These are phyloP conservation scores for Tranzscheliella williamsii DNA, from an alignment of 1,284 basidiomycete species.

Conservation along the genomic window DNA sequence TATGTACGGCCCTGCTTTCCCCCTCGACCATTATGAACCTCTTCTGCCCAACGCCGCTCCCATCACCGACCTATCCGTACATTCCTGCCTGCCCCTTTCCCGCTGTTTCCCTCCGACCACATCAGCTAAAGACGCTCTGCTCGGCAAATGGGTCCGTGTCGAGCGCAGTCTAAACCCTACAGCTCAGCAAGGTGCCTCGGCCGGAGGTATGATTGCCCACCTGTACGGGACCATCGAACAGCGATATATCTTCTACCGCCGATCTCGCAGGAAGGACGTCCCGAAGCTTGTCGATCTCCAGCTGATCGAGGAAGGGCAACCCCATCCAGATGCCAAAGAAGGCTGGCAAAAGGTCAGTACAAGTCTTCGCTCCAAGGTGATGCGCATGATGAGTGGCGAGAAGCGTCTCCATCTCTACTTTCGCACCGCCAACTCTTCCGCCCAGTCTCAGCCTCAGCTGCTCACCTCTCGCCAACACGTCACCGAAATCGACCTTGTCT, in stretches of 20 bases:
- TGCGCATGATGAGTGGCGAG: constrained; percentile 15
- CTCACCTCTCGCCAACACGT: constrained; percentile 9
- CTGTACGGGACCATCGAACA: constrained; percentile 37
- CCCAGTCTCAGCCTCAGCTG: not conserved
- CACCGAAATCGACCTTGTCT: constrained; percentile 52
- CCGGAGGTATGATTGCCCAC: constrained; percentile 10
- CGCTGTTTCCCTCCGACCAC: constrained; percentile 73
- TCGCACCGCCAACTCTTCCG: constrained; percentile 5
- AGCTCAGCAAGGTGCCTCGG: constrained; percentile 51
- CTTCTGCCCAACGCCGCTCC: constrained; percentile 46
- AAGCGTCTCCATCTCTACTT: constrained; percentile 42
- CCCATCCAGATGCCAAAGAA: constrained; percentile 11
- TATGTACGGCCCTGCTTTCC: constrained; percentile 31
- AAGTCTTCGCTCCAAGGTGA: constrained; percentile 27
- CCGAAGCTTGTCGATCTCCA: constrained; percentile 42
- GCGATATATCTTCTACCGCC: constrained; percentile 52
- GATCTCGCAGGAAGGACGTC: constrained; percentile 23
- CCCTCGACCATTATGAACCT: constrained; percentile 48
- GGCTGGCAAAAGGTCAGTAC: constrained; percentile 46
- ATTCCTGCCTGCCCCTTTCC: constrained; percentile 70
- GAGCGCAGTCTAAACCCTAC: constrained; percentile 73
- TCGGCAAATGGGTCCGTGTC: constrained; percentile 85
- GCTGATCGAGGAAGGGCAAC: constrained; percentile 30
- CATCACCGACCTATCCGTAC: constrained; percentile 74
- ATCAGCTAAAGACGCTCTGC: constrained; percentile 73